Evolutionary conservation across 345 rosid genomes (phyloP), one percentile per base, ranked within the genome.

Genomic region (Salix suchowensis): DNA sequence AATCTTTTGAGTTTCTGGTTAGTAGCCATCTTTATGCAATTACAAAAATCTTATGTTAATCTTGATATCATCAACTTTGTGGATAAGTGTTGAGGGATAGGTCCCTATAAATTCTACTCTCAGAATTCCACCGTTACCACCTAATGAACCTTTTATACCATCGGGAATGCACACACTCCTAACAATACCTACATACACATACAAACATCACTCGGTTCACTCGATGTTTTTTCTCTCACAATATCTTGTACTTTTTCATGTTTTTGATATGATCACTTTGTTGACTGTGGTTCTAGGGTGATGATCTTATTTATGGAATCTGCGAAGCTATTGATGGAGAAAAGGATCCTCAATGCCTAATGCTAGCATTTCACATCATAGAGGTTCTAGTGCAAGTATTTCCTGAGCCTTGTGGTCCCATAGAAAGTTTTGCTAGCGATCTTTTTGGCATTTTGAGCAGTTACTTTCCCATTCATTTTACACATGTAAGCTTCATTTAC

Each of bases 381-480:
- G 91, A 91, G 88, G 75, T 88, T 77, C 79, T 88, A 84, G 89
- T 82, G 64, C 86, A 42, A 77, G 76, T 89, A 70, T 90, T 88
- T 83, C 89, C 97, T 28, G 91, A 88, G 84, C 85, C 94, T 46
- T 79, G 76, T 77, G 91, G 92, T 76, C 91, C 94, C 68, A 74
- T 93, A 32, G 87, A 90, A 55, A 79, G 85, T 80, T 79, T 69
- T 82, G 90, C 91, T 62, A 66, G 84, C 67, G 92, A 84, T 46
- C 78, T 93, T 76, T 93, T 95, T 81, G 89, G 84, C 42, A 79
- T 84, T 74, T 82, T 93, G 85, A 87, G 90, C 71, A 84, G 89
- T 82, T 95, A 95, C 85, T 95, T 93, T 78, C 98, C 99, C 24
- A 85, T 91, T 83, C 93, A 91, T 88, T 92, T 88, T 83, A 95